A percentile compares a stretch with the other conserved stretches of the same genome.
phyloP scores from a whole-genome alignment of 306 rosid species.

The Calophaca sinica region DNA sequence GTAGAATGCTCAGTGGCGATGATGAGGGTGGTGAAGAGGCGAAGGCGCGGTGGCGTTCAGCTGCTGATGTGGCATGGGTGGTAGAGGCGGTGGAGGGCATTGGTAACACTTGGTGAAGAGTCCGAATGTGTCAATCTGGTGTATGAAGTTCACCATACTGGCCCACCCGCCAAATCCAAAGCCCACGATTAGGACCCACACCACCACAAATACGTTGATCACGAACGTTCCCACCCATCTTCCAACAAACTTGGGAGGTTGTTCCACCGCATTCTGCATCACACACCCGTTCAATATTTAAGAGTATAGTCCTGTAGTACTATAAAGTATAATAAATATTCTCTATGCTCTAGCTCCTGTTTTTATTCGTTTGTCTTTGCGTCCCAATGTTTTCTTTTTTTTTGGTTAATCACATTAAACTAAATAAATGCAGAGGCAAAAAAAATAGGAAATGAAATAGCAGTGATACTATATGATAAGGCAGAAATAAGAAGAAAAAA shows the following conservation, averaged over 20 bases:
- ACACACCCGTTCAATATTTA: background rate
- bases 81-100: constrained; percentile 66
- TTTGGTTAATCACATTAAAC: background rate
- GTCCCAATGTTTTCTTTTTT: background rate
- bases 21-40: constrained; percentile 47
- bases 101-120: constrained; percentile 97
- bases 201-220: constrained; percentile 81
- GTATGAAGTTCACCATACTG: constrained; percentile 84
- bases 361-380: no score
- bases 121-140: constrained; percentile 92
- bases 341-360: no score
- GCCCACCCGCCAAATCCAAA: constrained; percentile 99
- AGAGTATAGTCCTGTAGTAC: no score
- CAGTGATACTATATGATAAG: no score
- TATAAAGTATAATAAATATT: no score
- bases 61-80: constrained; percentile 32
- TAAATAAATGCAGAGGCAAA: background rate
- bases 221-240: constrained; percentile 83
- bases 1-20: constrained; percentile 11
- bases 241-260: constrained; percentile 81
- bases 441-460: background rate
- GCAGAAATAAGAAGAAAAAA: no score
- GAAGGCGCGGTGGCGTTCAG: constrained; percentile 72
- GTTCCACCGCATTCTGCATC: constrained; percentile 94
- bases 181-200: constrained; percentile 89